phyloP scores from a whole-genome alignment of 495 filamentous ascomycete species.

The Corynascus novoguineensis region DNA sequence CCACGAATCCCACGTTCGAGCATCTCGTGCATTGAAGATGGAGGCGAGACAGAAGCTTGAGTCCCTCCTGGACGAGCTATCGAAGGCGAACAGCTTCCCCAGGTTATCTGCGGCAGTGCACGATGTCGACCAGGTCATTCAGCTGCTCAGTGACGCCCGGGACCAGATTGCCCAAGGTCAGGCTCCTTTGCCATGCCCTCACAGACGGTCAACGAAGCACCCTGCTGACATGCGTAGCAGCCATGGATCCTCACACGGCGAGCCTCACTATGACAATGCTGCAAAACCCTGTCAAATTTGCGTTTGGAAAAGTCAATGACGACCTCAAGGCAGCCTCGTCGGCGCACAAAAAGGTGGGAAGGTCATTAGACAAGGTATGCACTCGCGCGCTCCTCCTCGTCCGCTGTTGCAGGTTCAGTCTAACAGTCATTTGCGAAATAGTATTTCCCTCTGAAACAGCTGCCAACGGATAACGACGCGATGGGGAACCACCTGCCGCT shows the following conservation, averaged over 20 bases:
- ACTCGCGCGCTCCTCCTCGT: not conserved
- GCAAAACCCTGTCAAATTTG: constrained; percentile 72
- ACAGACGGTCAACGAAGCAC: not conserved
- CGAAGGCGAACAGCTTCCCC: constrained; percentile 60
- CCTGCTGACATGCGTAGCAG: constrained; percentile 13
- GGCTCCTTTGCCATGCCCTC: not conserved
- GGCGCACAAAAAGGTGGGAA: constrained; percentile 72
- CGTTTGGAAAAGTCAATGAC: constrained; percentile 71
- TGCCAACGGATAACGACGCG: constrained; percentile 79
- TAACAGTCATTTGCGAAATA: constrained; percentile 25
- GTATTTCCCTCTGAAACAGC: constrained; percentile 71
- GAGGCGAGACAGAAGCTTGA: constrained; percentile 19
- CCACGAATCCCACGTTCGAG: not conserved
- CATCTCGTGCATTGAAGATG: constrained; percentile 1
- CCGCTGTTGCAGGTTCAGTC: not conserved
- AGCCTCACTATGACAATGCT: constrained; percentile 71
- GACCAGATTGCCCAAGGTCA: constrained; percentile 63
- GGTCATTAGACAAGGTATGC: constrained; percentile 71
- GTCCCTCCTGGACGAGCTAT: constrained; percentile 63
- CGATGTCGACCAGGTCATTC: constrained; percentile 76
- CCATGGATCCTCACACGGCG: constrained; percentile 62
- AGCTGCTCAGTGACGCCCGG: constrained; percentile 65
- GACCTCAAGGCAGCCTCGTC: constrained; percentile 74
- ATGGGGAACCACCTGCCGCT: constrained; percentile 67
- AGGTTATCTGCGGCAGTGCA: constrained; percentile 65